Percentiles rank a stretch among this genome's conserved stretches.
Conservation (phyloP, 805 yeast genomes). For the Metschnikowia reukaufii region DNA sequence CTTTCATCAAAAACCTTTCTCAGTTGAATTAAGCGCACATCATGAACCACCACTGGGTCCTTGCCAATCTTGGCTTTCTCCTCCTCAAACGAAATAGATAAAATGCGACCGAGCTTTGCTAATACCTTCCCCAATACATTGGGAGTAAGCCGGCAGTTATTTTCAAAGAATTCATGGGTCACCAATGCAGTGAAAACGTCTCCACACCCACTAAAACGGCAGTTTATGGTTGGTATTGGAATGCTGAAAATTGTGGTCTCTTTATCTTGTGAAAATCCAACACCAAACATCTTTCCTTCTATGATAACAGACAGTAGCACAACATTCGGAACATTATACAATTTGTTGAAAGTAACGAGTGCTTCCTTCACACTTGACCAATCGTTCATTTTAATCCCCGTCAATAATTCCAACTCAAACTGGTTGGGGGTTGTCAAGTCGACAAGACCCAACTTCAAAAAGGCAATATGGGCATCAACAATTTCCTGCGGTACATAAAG, state of each 20-base stretch:
- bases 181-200: constrained; percentile 67
- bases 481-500: constrained; percentile 67
- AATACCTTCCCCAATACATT: constrained; percentile 28
- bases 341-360: constrained; percentile 40
- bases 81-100: constrained; percentile 28
- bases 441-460: constrained; percentile 56
- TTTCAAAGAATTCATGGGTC: constrained; percentile 46
- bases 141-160: constrained; percentile 23
- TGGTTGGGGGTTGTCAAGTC: constrained; percentile 82
- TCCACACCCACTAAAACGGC: constrained; percentile 72
- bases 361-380: constrained; percentile 39
- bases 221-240: constrained; percentile 50
- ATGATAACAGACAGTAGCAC: constrained; percentile 60
- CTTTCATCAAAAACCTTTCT: constrained; percentile 25
- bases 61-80: constrained; percentile 15
- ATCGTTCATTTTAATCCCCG: constrained; percentile 45
- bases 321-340: constrained; percentile 49
- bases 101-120: constrained; percentile 28
- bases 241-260: constrained; percentile 29
- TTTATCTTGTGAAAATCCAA: constrained; percentile 32
- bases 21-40: constrained; percentile 39
- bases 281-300: constrained; percentile 35
- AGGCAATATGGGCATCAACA: constrained; percentile 49
- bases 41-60: constrained; percentile 30
- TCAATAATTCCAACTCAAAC: constrained; percentile 77